phyloP scores from a whole-genome alignment of 768 basidiomycete genomes.

The Wakefieldia striispora region DNA sequence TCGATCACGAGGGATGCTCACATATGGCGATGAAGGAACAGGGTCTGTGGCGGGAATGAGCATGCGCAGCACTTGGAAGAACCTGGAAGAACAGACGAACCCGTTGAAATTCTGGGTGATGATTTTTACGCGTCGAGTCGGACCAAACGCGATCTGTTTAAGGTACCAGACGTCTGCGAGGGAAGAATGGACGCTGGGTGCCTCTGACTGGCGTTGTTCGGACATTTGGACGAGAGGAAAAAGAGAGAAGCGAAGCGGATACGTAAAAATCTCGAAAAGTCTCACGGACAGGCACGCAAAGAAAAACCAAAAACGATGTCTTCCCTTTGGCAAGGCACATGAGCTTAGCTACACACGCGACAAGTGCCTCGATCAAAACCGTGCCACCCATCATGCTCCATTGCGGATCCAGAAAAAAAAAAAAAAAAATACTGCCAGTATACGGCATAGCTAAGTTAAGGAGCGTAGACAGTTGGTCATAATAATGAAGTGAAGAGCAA shows the following conservation, averaged over 20 bases:
- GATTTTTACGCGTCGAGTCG: conserved; percentile 48
- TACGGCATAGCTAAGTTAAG: no score
- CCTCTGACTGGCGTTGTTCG: conserved; percentile 8
- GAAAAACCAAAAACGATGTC: no score
- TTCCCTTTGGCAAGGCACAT: no score
- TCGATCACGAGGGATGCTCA: conserved; percentile 30
- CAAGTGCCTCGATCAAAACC: no score
- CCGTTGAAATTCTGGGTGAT: conserved; percentile 86
- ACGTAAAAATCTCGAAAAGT: no score
- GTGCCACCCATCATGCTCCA: no score
- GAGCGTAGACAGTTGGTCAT: no score
- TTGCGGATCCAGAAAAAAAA: no score
- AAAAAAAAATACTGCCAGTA: no score
- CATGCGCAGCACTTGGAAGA: background rate
- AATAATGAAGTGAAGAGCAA: no score
- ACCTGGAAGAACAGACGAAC: conserved; percentile 30
- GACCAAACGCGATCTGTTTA: conserved; percentile 58
- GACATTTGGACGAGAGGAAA: conserved; percentile 10
- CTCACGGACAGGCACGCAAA: no score
- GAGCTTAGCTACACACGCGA: no score
- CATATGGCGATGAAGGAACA: conserved; percentile 92
- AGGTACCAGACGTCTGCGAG: conserved; percentile 71
- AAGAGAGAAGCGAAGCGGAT: background rate
- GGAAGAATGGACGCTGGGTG: conserved; percentile 15
- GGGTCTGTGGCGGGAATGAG: conserved; percentile 47